Base-by-base conservation (phyloP, 225 moss, liverwort and hornwort species). In the Marchantia polymorpha region DNA sequence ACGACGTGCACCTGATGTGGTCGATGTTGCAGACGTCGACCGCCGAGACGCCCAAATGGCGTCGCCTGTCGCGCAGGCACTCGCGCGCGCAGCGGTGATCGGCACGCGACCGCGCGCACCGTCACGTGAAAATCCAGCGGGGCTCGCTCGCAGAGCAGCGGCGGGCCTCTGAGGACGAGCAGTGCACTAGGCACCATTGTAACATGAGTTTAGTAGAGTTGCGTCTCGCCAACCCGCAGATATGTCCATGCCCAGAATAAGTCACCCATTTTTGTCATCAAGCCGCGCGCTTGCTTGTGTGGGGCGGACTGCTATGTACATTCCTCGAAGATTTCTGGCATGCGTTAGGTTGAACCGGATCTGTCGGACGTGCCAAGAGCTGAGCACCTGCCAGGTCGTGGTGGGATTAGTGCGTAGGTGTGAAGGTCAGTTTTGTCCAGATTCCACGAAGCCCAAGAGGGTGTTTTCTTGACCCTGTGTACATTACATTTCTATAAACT, bases 1-100 rank as follows among this genome's bases (percentile, higher is more conserved):
- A 92, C 55, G 92, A 92, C 72, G 92, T 92, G 79, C 89, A 89
- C 46, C 84, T 89, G 87, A 92, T 92, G 92, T 92, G 92, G 92
- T 89, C 90, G 63, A 92, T 92, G 87, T 87, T 92, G 48, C 90
- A 92, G 17, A 60, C 83, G 10, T 69, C 78, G n/a, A 67, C 69
- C 4, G 72, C 29, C 5, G 46, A 60, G 19, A 72, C 71, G n/a
- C 12, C 73, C 8, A 80, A 64, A 56, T 80, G 80, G 80, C 80
- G 80, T 27, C 72, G 80, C 14, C 55, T 80, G 14, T 80, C 72
- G 17, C 58, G 72, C 47, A 47, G 72, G 47, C 60, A 61, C 15
- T 60, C 61, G 26, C 80, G 72, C 26, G n/a, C 59, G 10, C 79
- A 58, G 79, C 47, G 71, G 29, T 68, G 20, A 52, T 8, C 10